These are phyloP conservation scores for Mrakia blollopis DNA, from an alignment of 768 basidiomycete species.

Conservation along the genomic window DNA sequence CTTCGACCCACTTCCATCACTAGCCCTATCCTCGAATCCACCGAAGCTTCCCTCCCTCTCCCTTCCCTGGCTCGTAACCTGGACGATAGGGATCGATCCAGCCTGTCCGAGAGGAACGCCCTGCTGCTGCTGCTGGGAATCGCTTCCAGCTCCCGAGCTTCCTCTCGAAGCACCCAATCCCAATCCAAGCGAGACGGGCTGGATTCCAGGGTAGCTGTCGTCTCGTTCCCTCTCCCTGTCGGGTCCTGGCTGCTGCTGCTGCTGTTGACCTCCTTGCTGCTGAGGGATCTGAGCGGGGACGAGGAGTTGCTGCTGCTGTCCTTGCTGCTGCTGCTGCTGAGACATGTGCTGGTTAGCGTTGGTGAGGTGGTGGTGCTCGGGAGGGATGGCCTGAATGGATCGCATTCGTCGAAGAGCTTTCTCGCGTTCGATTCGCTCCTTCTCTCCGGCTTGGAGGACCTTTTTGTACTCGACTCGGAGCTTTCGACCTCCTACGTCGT, in stretches of 20 bases:
- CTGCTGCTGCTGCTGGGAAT: background rate
- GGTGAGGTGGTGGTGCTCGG: conserved; percentile 26
- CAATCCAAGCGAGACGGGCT: conserved; percentile 27
- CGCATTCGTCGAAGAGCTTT: conserved; percentile 98
- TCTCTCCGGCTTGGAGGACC: conserved; percentile 97
- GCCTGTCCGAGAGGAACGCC: background rate
- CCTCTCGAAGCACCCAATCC: conserved; percentile 19
- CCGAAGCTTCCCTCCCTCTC: conserved; percentile 19
- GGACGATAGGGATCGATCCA: conserved; percentile 25
- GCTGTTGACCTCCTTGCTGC: conserved; percentile 23
- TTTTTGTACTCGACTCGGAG: conserved; percentile 99
- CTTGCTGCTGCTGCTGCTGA: conserved; percentile 8
- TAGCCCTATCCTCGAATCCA: conserved; percentile 10
- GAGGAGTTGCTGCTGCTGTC: background rate
- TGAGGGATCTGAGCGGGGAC: conserved; percentile 20
- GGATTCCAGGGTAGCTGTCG: conserved; percentile 34
- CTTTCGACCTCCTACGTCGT: conserved; percentile 67
- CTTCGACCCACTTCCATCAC: conserved; percentile 4
- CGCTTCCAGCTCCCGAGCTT: background rate
- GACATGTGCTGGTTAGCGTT: conserved; percentile 28
- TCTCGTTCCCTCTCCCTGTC: conserved; percentile 6
- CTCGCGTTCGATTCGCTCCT: conserved; percentile 96
- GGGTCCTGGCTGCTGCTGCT: conserved; percentile 17
- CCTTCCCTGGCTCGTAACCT: conserved; percentile 20
- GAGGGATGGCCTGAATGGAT: conserved; percentile 63